Evolutionary conservation across 805 yeast genomes (phyloP).

Genomic region (Kuraishia cidri): DNA sequence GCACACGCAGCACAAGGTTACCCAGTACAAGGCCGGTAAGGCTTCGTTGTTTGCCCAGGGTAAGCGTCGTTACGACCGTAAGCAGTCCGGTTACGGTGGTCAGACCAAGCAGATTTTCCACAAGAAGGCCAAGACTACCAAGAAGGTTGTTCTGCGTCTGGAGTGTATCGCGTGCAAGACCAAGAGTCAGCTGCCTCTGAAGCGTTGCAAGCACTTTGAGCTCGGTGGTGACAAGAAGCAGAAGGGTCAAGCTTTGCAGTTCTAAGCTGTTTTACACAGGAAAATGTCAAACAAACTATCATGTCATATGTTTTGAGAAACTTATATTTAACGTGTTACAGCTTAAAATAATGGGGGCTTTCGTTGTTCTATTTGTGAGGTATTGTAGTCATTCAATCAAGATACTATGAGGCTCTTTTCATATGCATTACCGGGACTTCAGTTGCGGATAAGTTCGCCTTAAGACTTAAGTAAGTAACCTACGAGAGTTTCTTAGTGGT

Average conservation of each 20-base stretch:
- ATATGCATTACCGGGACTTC: too few species aligned
- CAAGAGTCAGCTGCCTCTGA: constrained; percentile 94
- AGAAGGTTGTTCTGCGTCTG: constrained; percentile 98
- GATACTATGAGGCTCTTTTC: too few species aligned
- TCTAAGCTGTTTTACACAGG: too few species aligned
- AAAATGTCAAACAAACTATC: too few species aligned
- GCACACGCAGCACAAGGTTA: constrained; percentile 99
- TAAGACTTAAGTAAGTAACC: too few species aligned
- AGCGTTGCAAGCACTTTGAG: constrained; percentile 99
- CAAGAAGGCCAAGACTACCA: constrained; percentile 99
- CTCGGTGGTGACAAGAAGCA: constrained; percentile 99
- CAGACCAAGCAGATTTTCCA: constrained; percentile 99
- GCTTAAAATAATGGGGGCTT: too few species aligned
- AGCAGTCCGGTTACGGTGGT: constrained; percentile 99
- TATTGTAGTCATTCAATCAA: too few species aligned
- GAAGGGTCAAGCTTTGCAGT: constrained; percentile 99
- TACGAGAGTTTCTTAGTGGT: too few species aligned
- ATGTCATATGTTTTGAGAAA: too few species aligned
- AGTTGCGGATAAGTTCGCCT: too few species aligned
- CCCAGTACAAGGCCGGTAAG: constrained; percentile 99
- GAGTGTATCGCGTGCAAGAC: constrained; percentile 99
- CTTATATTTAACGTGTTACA: too few species aligned
- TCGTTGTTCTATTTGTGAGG: too few species aligned
- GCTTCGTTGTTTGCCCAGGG: constrained; percentile 99
- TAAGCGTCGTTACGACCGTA: constrained; percentile 99